Evolutionary conservation across 179 eudicot species (phyloP).

Genomic region (Gypsophila paniculata): DNA sequence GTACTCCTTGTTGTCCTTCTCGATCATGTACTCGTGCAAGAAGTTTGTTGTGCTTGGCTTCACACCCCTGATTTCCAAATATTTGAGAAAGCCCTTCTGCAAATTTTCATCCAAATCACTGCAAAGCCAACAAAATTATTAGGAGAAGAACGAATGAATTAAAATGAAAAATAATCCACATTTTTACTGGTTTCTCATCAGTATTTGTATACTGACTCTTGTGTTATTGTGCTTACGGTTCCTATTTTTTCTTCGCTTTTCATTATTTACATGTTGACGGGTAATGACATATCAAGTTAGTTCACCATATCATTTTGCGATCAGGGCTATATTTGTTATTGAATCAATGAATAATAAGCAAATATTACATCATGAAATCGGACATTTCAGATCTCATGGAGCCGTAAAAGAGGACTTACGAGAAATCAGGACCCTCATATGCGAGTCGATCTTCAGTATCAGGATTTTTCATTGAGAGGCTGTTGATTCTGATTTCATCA

Average conservation of each 20-base stretch:
- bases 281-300: too few species aligned
- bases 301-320: too few species aligned
- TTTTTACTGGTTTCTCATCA: too few species aligned
- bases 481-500: slow-evolving; percentile 64
- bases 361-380: too few species aligned
- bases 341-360: too few species aligned
- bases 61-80: slow-evolving; percentile 77
- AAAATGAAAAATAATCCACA: neutral
- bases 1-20: slow-evolving; percentile 74
- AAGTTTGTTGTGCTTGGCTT: slow-evolving; percentile 69
- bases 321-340: too few species aligned
- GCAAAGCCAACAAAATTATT: neutral
- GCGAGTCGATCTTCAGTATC: slow-evolving; percentile 57
- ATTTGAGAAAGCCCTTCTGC: slow-evolving; percentile 88
- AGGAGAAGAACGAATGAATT: neutral
- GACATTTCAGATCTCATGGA: too few species aligned
- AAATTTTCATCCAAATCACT: slow-evolving; percentile 96
- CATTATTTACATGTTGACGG: too few species aligned
- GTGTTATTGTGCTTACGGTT: too few species aligned
- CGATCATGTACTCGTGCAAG: slow-evolving; percentile 77
- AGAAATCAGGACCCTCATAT: slow-evolving; percentile 79
- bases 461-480: slow-evolving; percentile 51
- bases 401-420: slow-evolving; percentile 39
- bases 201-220: too few species aligned
- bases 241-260: too few species aligned